Conservation (phyloP, 2,329 filamentous ascomycete genomes). For the Trichophyton schoenleinii region DNA sequence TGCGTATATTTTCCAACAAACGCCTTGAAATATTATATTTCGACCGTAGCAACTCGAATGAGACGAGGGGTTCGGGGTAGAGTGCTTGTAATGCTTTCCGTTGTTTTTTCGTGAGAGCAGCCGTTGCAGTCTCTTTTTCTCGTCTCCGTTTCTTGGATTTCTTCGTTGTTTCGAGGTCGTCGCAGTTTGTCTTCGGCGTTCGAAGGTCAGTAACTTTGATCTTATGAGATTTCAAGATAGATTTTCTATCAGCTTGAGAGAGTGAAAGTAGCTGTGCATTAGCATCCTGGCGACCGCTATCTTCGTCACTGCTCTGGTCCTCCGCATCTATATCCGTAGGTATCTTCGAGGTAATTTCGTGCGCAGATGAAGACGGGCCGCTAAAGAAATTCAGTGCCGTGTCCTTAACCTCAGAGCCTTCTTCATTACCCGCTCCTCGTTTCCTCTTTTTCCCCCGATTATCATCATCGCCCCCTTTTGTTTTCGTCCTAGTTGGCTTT, state of each 20-base stretch:
- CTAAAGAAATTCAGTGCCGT: neutral
- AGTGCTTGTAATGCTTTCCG: slow-evolving; percentile 45
- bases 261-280: slow-evolving; percentile 22
- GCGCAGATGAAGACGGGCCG: neutral
- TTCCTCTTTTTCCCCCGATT: slow-evolving; percentile 28
- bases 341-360: neutral
- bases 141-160: slow-evolving; percentile 48
- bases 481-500: slow-evolving; percentile 17
- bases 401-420: neutral
- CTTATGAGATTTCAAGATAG: slow-evolving; percentile 64
- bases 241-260: slow-evolving; percentile 58
- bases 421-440: slow-evolving; percentile 19
- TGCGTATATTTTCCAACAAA: slow-evolving; percentile 63
- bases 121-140: slow-evolving; percentile 24
- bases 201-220: slow-evolving; percentile 72
- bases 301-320: neutral
- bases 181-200: neutral
- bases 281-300: neutral
- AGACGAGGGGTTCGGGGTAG: slow-evolving; percentile 65
- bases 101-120: slow-evolving; percentile 34
- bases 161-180: slow-evolving; percentile 29
- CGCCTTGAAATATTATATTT: slow-evolving; percentile 61
- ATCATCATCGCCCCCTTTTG: slow-evolving; percentile 15
- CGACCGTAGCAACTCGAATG: slow-evolving; percentile 59
- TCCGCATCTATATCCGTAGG: slow-evolving; percentile 13